These are phyloP conservation scores for Ceriops decandra DNA, from an alignment of 345 rosid genomes.

Conservation along the genomic window DNA sequence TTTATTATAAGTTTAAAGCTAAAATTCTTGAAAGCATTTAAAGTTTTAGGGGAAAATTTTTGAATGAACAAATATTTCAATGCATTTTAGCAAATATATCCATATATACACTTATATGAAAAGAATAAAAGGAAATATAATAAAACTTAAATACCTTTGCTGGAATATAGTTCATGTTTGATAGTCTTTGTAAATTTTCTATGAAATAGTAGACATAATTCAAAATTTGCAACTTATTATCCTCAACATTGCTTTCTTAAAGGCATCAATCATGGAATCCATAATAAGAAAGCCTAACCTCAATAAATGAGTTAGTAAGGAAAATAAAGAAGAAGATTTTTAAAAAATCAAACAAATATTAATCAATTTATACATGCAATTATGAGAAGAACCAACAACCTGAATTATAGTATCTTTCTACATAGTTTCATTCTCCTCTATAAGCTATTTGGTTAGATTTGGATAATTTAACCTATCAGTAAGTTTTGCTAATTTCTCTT, in stretches of 20 bases:
- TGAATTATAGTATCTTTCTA: conserved; percentile 94
- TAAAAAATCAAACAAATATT: not conserved
- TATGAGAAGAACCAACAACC: conserved; percentile 38
- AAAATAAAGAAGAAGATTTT: not conserved
- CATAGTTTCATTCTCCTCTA: conserved; percentile 61
- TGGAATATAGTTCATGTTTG: conserved; percentile 72
- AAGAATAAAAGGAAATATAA: not conserved
- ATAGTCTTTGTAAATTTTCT: conserved; percentile 82
- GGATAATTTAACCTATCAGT: conserved; percentile 76
- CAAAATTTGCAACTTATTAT: conserved; percentile 85
- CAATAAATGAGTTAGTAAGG: not conserved
- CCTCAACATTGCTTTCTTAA: conserved; percentile 78
- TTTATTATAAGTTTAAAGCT: no score
- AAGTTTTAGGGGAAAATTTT: not conserved
- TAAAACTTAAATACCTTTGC: conserved; percentile 57
- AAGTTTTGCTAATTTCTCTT: conserved; percentile 73
- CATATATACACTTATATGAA: not conserved
- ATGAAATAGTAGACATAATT: conserved; percentile 86
- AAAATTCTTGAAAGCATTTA: not conserved
- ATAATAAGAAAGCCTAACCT: not conserved
- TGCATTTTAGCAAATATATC: no score
- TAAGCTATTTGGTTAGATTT: conserved; percentile 65
- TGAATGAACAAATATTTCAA: not conserved
- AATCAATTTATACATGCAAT: not conserved
- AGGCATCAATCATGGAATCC: conserved; percentile 4